Base-by-base conservation (phyloP, 495 filamentous ascomycete species). In the Xylaria nigripes region DNA sequence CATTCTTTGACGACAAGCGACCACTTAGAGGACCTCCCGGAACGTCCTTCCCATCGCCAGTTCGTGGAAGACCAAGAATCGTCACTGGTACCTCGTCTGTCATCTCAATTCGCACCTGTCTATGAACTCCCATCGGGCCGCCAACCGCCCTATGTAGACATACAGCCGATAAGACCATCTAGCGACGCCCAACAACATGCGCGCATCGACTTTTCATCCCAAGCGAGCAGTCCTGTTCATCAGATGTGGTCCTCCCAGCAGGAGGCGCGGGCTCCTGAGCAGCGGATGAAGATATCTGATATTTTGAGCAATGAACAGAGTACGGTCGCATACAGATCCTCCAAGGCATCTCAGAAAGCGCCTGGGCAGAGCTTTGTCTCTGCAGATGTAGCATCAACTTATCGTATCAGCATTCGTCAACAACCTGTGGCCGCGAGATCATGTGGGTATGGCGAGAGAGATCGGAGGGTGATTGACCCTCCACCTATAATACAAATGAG, bases 381-480 rank as follows among this genome's bases (percentile, higher is more conserved):
- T 2, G 38, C 61, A 3, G 55, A 55, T 9, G 46, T 53, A 12
- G 46, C 61, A 13, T 61, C 57, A 22, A 53, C 55, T 6, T 66
- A 66, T 32, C 58, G 42, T 34, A 79, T 98, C 41, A 77, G 76
- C 27, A 82, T 98, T 34, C 86, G 93, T 13, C 93, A 98, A 64
- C 93, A 98, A 58, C 93, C 93, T 27, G 74, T 83, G 4, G 90
- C 89, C 6, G 93, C 92, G 38, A 82, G 93, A 63, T 89, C 90
- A 44, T 97, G 93, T 69, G 92, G 93, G 7, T 95, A 94, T 58
- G 91, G 91, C 49, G 93, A 96, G 68, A 74, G 92, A 61, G 93
- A 98, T 67, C 85, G 93, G 24, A 81, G 93, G 50, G 88, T 95
- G 24, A 89, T 98, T 45, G 93, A 98, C 60, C 93, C 93, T 13